Percentiles rank a stretch among this genome's conserved stretches.
phyloP scores from a whole-genome alignment of 192 early-diverging fungal genomes.

The Phlyctochytrium planicorne region DNA sequence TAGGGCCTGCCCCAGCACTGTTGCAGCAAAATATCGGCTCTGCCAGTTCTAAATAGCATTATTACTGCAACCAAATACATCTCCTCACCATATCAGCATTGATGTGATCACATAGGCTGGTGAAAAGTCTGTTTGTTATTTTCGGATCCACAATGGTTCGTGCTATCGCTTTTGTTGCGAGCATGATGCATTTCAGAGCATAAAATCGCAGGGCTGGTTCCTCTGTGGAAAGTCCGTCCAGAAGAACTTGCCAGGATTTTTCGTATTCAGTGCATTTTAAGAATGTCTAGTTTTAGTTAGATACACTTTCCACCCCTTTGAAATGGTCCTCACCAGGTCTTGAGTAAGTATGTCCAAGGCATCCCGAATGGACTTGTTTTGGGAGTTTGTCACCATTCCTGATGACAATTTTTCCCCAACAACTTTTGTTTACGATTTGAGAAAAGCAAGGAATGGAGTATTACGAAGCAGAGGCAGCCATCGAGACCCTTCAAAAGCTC shows the following conservation, averaged over 20 bases:
- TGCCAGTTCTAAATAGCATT: slow-evolving; percentile 14
- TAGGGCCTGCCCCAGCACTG: slow-evolving; percentile 24
- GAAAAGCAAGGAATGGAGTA: too few species aligned
- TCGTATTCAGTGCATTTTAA: slow-evolving; percentile 20
- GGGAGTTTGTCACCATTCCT: too few species aligned
- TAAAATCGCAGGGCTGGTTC: slow-evolving; percentile 27
- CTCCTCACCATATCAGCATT: slow-evolving; percentile 27
- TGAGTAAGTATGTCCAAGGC: not conserved
- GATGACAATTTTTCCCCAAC: too few species aligned
- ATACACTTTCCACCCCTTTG: too few species aligned
- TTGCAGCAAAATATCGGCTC: slow-evolving; percentile 21
- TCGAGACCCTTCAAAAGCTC: not conserved
- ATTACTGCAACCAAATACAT: not conserved
- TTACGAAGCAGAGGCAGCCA: not conserved
- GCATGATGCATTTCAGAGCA: slow-evolving; percentile 16
- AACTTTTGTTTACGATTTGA: too few species aligned
- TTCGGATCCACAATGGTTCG: slow-evolving; percentile 13
- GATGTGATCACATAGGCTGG: slow-evolving; percentile 14
- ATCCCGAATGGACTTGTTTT: not conserved
- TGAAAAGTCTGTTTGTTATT: slow-evolving; percentile 12
- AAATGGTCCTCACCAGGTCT: not conserved
- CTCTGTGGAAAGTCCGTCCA: slow-evolving; percentile 9
- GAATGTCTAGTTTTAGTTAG: slow-evolving; percentile 18
- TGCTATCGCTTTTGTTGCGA: slow-evolving; percentile 18
- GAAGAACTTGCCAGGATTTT: slow-evolving; percentile 20